Percentiles rank a stretch among this genome's conserved stretches.
Evolutionary conservation across 2,329 filamentous ascomycete genomes (phyloP).

Genomic region (Sclerotinia minor): DNA sequence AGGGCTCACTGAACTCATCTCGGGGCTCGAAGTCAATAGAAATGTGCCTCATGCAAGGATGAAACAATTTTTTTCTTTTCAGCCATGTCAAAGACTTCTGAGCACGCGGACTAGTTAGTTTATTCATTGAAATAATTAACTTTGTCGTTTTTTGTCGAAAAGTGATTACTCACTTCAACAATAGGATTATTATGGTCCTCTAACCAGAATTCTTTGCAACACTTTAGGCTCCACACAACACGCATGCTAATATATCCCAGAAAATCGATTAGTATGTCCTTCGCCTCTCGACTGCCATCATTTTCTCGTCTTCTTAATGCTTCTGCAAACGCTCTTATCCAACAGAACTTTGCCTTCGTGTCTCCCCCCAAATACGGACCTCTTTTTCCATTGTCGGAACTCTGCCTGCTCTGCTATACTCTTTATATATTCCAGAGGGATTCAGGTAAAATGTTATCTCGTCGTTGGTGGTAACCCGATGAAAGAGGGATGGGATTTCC

Average conservation of each 20-base stretch:
- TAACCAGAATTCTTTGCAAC: not conserved
- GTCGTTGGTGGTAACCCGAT: not conserved
- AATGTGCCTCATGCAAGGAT: not conserved
- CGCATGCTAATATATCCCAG: not conserved
- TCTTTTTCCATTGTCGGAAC: not conserved
- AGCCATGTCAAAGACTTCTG: constrained; percentile 12
- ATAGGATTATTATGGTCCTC: not conserved
- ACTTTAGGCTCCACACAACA: not conserved
- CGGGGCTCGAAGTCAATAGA: not conserved
- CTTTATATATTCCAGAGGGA: fast-evolving
- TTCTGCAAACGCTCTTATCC: constrained; percentile 1
- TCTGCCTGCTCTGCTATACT: not conserved
- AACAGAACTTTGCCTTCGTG: not conserved
- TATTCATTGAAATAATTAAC: too few relatives aligned
- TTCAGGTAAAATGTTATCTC: fast-evolving
- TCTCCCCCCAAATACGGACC: fast-evolving
- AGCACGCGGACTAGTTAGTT: not conserved
- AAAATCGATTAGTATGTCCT: not conserved
- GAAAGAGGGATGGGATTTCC: not conserved
- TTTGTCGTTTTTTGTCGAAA: too few relatives aligned
- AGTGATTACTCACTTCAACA: not conserved
- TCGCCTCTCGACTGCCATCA: not conserved
- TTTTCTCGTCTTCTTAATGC: not conserved
- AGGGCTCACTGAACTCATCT: not conserved
- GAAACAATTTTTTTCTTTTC: not conserved